Conservation (phyloP, 1,284 basidiomycete species). For the Peniophora sp. region DNA sequence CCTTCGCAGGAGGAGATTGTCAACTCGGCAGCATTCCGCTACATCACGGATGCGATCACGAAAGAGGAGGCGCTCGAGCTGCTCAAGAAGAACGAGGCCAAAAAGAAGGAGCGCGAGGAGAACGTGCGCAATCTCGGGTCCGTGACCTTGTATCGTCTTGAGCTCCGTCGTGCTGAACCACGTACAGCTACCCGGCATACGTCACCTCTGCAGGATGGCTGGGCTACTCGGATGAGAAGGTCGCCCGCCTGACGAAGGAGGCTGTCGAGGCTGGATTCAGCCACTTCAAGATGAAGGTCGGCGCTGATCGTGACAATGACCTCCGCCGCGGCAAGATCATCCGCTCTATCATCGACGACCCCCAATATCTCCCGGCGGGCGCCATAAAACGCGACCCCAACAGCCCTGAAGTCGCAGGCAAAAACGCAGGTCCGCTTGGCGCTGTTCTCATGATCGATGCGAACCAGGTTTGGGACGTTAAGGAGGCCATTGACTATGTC, state of each 20-base stretch:
- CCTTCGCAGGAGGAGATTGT: constrained; percentile 74
- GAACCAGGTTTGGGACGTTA: constrained; percentile 96
- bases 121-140: constrained; percentile 61
- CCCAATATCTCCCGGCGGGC: constrained; percentile 56
- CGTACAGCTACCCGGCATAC: constrained; percentile 82
- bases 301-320: constrained; percentile 76
- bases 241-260: constrained; percentile 78
- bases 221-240: constrained; percentile 88
- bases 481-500: constrained; percentile 89
- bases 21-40: constrained; percentile 76
- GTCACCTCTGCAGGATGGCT: constrained; percentile 94
- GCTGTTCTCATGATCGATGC: constrained; percentile 95
- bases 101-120: constrained; percentile 73
- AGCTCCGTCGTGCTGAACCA: constrained; percentile 1
- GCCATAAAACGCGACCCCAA: constrained; percentile 53
- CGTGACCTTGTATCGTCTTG: neutral
- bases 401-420: constrained; percentile 61
- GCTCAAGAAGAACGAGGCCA: constrained; percentile 69
- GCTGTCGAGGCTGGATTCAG: constrained; percentile 85
- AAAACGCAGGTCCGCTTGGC: constrained; percentile 93
- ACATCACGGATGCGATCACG: constrained; percentile 92
- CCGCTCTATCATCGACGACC: constrained; percentile 91
- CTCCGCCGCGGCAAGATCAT: constrained; percentile 83
- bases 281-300: constrained; percentile 98
- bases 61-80: constrained; percentile 82